Percentiles rank a stretch among this genome's conserved stretches.
Conservation (phyloP, 441 rosid genomes). For the Euphorbia corollata region DNA sequence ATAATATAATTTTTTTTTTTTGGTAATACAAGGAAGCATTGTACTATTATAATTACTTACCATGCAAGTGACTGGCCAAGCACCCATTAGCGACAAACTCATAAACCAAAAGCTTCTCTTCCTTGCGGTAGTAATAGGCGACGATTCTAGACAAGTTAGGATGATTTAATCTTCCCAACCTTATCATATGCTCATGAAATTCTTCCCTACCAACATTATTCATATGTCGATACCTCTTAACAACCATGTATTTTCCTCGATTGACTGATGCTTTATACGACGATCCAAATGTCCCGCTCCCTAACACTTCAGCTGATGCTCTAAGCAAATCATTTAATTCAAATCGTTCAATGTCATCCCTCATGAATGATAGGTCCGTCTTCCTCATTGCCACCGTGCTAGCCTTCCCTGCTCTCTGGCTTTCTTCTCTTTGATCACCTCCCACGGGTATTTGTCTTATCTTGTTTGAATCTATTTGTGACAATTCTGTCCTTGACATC, state of each 20-base stretch:
- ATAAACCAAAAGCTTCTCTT: slow-evolving; percentile 82
- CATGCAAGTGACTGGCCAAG: slow-evolving; percentile 79
- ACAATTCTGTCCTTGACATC: not conserved
- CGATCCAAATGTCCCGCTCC: slow-evolving; percentile 91
- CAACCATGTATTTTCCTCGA: slow-evolving; percentile 47
- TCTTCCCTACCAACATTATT: slow-evolving; percentile 68
- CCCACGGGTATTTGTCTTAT: not conserved
- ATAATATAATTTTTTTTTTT: too few relatives aligned
- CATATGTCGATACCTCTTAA: slow-evolving; percentile 86
- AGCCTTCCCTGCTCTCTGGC: not conserved
- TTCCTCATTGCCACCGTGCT: slow-evolving; percentile 9
- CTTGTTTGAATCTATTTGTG: slow-evolving; percentile 18
- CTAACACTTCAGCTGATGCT: slow-evolving; percentile 88
- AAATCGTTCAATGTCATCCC: slow-evolving; percentile 48
- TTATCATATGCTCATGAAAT: slow-evolving; percentile 73
- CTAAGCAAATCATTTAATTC: slow-evolving; percentile 69
- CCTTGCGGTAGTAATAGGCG: slow-evolving; percentile 79
- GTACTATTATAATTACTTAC: slow-evolving; percentile 25
- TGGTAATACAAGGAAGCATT: too few relatives aligned
- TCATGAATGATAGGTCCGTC: slow-evolving; percentile 47
- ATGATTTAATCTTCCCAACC: slow-evolving; percentile 63
- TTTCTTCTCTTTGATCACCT: not conserved
- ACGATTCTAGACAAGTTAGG: slow-evolving; percentile 58
- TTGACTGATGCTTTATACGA: slow-evolving; percentile 63
- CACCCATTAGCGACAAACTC: slow-evolving; percentile 54